These are phyloP conservation scores for Ciborinia camelliae DNA, from an alignment of 2,329 filamentous ascomycete genomes.

Conservation along the genomic window DNA sequence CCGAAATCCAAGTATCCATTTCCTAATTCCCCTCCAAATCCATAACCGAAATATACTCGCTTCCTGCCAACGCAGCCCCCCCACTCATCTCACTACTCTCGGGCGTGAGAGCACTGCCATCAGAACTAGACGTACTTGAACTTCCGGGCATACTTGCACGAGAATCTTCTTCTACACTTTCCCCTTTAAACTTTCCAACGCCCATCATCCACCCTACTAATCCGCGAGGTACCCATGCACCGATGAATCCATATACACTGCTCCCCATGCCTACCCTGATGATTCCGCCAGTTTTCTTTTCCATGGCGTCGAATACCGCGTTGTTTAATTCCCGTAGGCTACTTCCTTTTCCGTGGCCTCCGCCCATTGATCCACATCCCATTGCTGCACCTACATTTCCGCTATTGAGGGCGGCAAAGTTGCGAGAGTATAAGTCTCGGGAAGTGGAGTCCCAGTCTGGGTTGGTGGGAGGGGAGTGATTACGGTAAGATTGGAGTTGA, in stretches of 20 bases:
- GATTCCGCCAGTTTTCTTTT: slow-evolving; percentile 49
- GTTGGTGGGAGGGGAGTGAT: slow-evolving; percentile 36
- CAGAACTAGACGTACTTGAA: slow-evolving; percentile 14
- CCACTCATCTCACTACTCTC: slow-evolving; percentile 20
- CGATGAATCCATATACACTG: slow-evolving; percentile 79
- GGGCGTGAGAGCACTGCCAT: slow-evolving; percentile 23
- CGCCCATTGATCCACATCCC: slow-evolving; percentile 44
- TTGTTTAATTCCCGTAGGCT: slow-evolving; percentile 77
- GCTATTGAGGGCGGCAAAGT: slow-evolving; percentile 55
- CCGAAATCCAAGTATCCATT: neutral
- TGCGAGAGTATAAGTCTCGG: slow-evolving; percentile 58
- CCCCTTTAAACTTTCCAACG: slow-evolving; percentile 51
- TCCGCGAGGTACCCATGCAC: slow-evolving; percentile 70
- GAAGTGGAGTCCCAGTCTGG: slow-evolving; percentile 57
- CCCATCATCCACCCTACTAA: slow-evolving; percentile 95
- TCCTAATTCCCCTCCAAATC: neutral
- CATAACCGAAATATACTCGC: slow-evolving; percentile 32
- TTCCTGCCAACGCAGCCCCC: slow-evolving; percentile 27
- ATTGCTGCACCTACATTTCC: slow-evolving; percentile 19
- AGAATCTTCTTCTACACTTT: slow-evolving; percentile 7
- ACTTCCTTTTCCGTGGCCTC: slow-evolving; percentile 44
- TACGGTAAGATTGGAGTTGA: slow-evolving; percentile 38
- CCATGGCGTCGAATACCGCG: slow-evolving; percentile 85
- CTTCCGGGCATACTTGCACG: neutral
- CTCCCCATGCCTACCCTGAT: slow-evolving; percentile 83